Evolutionary conservation across 1,284 basidiomycete species (phyloP), one percentile per base, ranked within the genome.

Genomic region (Cystobasidium pallidum): DNA sequence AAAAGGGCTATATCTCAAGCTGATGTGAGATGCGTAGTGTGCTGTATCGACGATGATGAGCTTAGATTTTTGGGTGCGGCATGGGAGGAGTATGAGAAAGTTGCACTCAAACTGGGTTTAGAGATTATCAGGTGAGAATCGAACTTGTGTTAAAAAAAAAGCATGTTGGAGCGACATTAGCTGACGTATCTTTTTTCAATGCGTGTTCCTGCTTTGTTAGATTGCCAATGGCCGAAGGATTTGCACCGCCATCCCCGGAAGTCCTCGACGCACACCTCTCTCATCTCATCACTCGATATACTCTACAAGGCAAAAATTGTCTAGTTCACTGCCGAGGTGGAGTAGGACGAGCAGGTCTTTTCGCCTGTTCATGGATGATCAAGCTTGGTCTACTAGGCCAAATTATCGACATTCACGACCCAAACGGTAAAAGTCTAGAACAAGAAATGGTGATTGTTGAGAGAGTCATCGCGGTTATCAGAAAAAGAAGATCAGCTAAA

Each of bases 311-410:
- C 1, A 80, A 86, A 1, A 85, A 88, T 39, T 86, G 95, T 2
- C 86, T 97, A 6, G 91, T 91, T 6, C 95, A 98, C 78, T 99
- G 95, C 80, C 87, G 95, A 30, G 95, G 94, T 41, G 95, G 95
- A 6, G 91, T 99, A 3, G 95, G 95, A 0, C 86, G 95, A 30
- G 95, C 95, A 0, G 94, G 94, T 0, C 85, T 98, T 49, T 86
- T 97, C 41, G 94, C 94, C 0, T 92, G 91, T 77, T 90, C 90
- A 75, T 98, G 95, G 95, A 86, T 92, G 79, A 84, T 96, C 74
- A 94, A 92, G 81, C 88, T 98, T 77, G 94, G 94, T 4, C 85
- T 97, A 47, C 82, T 85, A 11, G 78, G 80, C 30, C 11, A 73
- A 24, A 55, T 30, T 58, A 49, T 57, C 28, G 28, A 63, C n/a